These are phyloP conservation scores for Stevia rebaudiana DNA, from an alignment of 140 eudicot species.

Conservation along the genomic window DNA sequence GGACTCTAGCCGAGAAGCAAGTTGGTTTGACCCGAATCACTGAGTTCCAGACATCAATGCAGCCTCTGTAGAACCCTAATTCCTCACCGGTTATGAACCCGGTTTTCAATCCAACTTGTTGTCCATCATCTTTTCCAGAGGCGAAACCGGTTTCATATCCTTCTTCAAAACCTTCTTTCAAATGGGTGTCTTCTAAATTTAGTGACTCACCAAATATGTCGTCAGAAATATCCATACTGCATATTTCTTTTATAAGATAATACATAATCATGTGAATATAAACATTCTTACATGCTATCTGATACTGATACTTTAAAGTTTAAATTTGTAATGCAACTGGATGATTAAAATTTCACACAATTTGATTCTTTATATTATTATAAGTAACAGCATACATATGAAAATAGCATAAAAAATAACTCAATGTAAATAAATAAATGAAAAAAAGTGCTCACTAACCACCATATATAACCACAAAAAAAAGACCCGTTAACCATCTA, in stretches of 20 bases:
- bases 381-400: neutral
- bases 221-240: conserved; percentile 21
- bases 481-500: too few relatives aligned
- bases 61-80: conserved; percentile 74
- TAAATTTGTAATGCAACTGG: neutral
- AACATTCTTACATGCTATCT: neutral
- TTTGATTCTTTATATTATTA: neutral
- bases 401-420: too few relatives aligned
- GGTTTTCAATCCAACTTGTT: conserved; percentile 32
- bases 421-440: too few relatives aligned
- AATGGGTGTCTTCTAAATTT: conserved; percentile 6
- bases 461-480: neutral
- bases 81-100: conserved; percentile 72
- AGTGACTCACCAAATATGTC: conserved; percentile 27
- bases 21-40: conserved; percentile 48
- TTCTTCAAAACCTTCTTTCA: conserved; percentile 38
- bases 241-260: too few relatives aligned
- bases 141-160: conserved; percentile 56
- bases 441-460: neutral
- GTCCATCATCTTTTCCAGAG: conserved; percentile 62
- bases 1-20: conserved; percentile 44
- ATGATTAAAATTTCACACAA: neutral
- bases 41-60: conserved; percentile 55
- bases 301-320: neutral
- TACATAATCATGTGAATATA: neutral